Percentiles rank a stretch among this genome's conserved stretches.
phyloP scores from a whole-genome alignment of 2,329 filamentous ascomycete species.

The Kalmusia sp. region DNA sequence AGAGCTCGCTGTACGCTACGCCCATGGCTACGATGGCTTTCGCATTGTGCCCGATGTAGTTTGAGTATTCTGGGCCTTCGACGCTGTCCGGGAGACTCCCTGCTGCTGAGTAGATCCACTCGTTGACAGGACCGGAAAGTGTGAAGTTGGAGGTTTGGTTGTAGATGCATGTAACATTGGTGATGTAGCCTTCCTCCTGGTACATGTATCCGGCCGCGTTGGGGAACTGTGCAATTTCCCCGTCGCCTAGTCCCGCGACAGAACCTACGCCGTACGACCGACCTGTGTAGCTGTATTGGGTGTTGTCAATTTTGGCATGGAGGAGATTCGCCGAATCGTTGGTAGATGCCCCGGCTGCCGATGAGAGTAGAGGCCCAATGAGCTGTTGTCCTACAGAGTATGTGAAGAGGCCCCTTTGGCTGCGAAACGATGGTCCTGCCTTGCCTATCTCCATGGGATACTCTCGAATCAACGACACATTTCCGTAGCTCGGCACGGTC shows the following conservation, averaged over 20 bases:
- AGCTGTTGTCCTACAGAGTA: conserved; percentile 34
- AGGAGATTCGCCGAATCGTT: conserved; percentile 16
- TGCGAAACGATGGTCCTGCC: conserved; percentile 29
- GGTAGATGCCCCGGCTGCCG: conserved; percentile 32
- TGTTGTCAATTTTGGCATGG: conserved; percentile 37
- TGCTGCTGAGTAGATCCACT: conserved; percentile 33
- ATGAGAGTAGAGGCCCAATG: conserved; percentile 30
- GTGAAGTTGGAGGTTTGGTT: conserved; percentile 43
- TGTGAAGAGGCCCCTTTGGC: conserved; percentile 33
- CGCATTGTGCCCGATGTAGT: conserved; percentile 37
- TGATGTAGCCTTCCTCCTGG: conserved; percentile 42
- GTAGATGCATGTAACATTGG: conserved; percentile 46
- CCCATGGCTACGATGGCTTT: conserved; percentile 42
- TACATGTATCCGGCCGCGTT: conserved; percentile 39
- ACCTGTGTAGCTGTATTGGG: conserved; percentile 34
- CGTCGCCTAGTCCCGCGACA: conserved; percentile 40
- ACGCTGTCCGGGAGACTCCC: conserved; percentile 33
- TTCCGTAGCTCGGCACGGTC: conserved; percentile 28
- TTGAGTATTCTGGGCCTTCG: conserved; percentile 33
- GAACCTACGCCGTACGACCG: conserved; percentile 55
- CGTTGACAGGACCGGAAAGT: conserved; percentile 25
- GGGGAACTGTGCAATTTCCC: conserved; percentile 19
- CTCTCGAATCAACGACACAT: conserved; percentile 34
- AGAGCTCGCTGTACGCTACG: conserved; percentile 32
- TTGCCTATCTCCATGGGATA: conserved; percentile 35